A percentile compares a stretch with the other conserved stretches of the same genome.
phyloP scores from a whole-genome alignment of 2,329 filamentous ascomycete genomes.

The Cladophialophora immunda region DNA sequence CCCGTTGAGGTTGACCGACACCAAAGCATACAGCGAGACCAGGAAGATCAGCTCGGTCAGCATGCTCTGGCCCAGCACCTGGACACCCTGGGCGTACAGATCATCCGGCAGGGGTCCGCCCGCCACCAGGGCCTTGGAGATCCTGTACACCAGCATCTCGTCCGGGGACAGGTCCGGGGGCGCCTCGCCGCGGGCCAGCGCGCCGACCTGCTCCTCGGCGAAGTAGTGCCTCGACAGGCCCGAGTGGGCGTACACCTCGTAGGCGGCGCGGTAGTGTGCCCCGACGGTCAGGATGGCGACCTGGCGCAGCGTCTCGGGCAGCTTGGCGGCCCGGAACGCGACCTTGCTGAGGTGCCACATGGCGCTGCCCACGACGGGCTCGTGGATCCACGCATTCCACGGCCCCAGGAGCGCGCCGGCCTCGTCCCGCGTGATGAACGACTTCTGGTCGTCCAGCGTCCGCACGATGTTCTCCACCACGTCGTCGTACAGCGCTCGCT shows the following conservation, averaged over 20 bases:
- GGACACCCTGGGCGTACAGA: neutral
- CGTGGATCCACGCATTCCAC: slow-evolving; percentile 3
- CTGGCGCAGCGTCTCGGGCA: slow-evolving; percentile 1
- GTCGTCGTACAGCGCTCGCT: neutral
- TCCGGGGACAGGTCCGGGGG: neutral
- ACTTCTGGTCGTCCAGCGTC: neutral
- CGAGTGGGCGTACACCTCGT: neutral
- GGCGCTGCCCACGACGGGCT: neutral
- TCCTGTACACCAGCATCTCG: neutral
- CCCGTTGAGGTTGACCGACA: slow-evolving; percentile 2
- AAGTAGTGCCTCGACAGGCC: slow-evolving; percentile 1
- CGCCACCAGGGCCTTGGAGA: neutral
- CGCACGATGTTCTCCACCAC: neutral
- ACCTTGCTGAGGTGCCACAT: slow-evolving; percentile 6
- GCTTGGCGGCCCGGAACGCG: neutral
- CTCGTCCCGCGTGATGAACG: neutral
- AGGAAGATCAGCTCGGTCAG: neutral
- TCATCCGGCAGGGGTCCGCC: neutral
- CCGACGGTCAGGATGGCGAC: slow-evolving; percentile 4
- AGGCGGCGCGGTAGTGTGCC: neutral
- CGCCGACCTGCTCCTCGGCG: neutral
- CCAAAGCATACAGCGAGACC: neutral
- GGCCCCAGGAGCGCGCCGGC: neutral
- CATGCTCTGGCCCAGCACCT: neutral
- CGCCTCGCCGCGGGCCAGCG: neutral